These are phyloP conservation scores for Rosa chinensis DNA, from an alignment of 306 rosid species.

Conservation along the genomic window DNA sequence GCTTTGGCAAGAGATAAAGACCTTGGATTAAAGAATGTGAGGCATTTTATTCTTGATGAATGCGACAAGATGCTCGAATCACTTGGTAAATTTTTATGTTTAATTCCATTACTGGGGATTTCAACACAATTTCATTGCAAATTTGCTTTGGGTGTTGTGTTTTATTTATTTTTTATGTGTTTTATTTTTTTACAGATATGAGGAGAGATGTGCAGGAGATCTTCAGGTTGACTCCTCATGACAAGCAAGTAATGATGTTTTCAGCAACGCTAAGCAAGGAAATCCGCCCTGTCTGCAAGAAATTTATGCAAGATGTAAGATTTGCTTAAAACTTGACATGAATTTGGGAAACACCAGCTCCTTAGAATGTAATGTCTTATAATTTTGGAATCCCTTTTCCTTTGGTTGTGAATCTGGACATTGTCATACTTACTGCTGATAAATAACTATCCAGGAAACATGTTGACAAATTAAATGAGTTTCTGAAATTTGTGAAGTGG, in stretches of 20 bases:
- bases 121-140: not conserved
- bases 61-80: conserved; percentile 86
- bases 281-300: conserved; percentile 82
- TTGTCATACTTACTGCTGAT: not conserved
- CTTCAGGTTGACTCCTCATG: conserved; percentile 74
- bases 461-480: not conserved
- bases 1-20: conserved; percentile 69
- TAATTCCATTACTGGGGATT: not conserved
- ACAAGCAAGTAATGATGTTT: conserved; percentile 87
- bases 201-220: conserved; percentile 75
- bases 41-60: conserved; percentile 80
- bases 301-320: conserved; percentile 81
- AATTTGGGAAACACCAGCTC: not conserved
- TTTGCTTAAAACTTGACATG: conserved; percentile 10
- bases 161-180: conserved; percentile 16
- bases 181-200: conserved; percentile 51
- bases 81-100: conserved; percentile 48
- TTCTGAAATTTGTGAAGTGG: conserved; percentile 2
- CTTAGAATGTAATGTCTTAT: not conserved
- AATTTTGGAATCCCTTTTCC: not conserved
- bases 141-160: not conserved
- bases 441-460: not conserved
- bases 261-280: conserved; percentile 79
- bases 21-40: conserved; percentile 70
- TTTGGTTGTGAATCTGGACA: not conserved